Base-by-base conservation (phyloP, 305 asterid genomes). In the Fraxinus xanthoxyloides region DNA sequence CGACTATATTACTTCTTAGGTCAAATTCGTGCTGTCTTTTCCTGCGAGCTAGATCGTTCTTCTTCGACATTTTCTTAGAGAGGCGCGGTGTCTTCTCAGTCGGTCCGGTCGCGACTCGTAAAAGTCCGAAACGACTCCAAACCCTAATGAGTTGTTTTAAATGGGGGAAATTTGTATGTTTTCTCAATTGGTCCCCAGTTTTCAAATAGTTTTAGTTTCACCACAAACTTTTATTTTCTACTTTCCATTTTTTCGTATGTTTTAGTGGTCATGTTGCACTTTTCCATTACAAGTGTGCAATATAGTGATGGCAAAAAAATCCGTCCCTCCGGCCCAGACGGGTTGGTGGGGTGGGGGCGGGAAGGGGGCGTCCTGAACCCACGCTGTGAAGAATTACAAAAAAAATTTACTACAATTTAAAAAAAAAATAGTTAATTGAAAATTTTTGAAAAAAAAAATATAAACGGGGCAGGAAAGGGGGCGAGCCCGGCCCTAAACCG, bases 1-100 rank as follows among this genome's bases (percentile, higher is more conserved):
- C 81, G 30, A 61, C 17, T 21, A 8, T 3, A 54, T 54, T 81
- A 92, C 99, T 91, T 89, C 80, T 87, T 4, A 93, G 85, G 79
- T 95, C 94, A 85, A 84, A 95, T 2, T 91, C 94, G 79, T 95
- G 98, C 17, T 88, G 91, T 85, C 91, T 91, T 86, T 89, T 93
- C 48, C 99, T 86, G 63, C 92, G 91, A 82, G 90, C 94, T 65
- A 95, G 85, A 87, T 95, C 93, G 85, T 95, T 95, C 95, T 95
- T 93, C 94, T 93, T 95, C 91, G 99, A 95, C 99, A 95, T 93
- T 73, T 75, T 83, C 24, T 10, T 79, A 0, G 9, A 67, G 74
- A 26, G 74, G 36, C 74, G 8, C 19, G 1, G 21, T 13, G 72
- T 7, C 59, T 77, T 80, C 81, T 43, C 46, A n/a, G 34, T 77